Conservation (phyloP, 345 rosid genomes). For the Citrus medica region DNA sequence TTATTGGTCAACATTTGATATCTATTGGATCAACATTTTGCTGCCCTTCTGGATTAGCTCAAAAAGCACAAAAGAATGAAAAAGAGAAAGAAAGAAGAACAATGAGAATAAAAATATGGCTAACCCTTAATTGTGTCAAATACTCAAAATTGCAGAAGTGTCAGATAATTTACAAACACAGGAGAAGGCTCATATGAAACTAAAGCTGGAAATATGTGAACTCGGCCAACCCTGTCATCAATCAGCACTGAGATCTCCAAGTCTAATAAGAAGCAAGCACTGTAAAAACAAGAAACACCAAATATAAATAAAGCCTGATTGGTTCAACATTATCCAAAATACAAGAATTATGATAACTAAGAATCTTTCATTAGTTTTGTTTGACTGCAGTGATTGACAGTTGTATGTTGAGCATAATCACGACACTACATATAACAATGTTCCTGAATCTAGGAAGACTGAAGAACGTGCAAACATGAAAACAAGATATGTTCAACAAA, state of each 20-base stretch:
- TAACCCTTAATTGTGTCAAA: conserved; percentile 14
- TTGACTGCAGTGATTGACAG: neutral
- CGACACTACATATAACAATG: neutral
- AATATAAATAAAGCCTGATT: conserved; percentile 6
- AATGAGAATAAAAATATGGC: neutral
- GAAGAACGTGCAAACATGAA: neutral
- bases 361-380: neutral
- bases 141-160: conserved; percentile 17
- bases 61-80: neutral
- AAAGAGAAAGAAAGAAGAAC: neutral
- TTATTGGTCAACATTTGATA: conserved; percentile 18
- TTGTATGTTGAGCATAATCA: neutral
- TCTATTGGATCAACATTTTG: conserved; percentile 9
- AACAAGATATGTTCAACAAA: neutral
- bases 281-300: conserved; percentile 4
- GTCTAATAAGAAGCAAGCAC: conserved; percentile 7
- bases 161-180: conserved; percentile 27
- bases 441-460: neutral
- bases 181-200: neutral
- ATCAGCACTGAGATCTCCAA: conserved; percentile 6
- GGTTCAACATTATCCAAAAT: neutral
- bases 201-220: neutral
- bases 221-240: neutral
- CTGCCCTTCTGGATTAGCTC: conserved; percentile 5
- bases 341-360: neutral